phyloP scores from a whole-genome alignment of 139 green algal genomes.

The Chlorella sp. region DNA sequence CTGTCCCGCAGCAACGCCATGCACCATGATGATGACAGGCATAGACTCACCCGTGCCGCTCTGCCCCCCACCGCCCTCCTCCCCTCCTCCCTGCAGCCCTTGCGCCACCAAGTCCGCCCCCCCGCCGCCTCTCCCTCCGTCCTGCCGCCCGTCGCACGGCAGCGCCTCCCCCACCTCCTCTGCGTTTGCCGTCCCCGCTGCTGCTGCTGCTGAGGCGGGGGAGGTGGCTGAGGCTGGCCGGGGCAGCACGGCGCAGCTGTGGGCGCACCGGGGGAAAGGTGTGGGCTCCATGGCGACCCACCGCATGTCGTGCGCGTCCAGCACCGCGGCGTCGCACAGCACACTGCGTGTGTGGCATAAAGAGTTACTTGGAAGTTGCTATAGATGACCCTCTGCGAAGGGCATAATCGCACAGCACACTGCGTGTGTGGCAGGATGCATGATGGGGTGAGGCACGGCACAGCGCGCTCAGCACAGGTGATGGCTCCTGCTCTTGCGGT shows the following conservation, averaged over 20 bases:
- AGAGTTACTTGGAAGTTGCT: not conserved
- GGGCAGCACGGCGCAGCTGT: conserved; percentile 17
- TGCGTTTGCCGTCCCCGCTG: not conserved
- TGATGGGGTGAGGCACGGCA: too few species aligned
- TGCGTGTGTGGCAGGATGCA: too few species aligned
- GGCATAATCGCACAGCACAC: too few species aligned
- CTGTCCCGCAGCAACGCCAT: not conserved
- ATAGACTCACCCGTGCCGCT: not conserved
- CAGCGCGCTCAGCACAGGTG: too few species aligned
- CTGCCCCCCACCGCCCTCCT: not conserved
- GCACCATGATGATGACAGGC: not conserved
- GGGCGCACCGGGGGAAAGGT: conserved; percentile 45
- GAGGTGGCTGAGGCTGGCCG: too few species aligned
- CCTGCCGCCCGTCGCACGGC: not conserved
- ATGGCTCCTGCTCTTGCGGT: not conserved
- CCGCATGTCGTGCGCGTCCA: conserved; percentile 31
- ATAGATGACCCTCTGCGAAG: not conserved
- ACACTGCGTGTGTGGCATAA: conserved; percentile 25
- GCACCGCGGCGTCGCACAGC: conserved; percentile 37
- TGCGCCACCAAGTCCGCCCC: not conserved
- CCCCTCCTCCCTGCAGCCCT: not conserved
- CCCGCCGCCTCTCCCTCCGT: not conserved
- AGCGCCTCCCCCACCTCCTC: not conserved
- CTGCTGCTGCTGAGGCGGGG: too few species aligned
- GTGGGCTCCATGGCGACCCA: conserved; percentile 43